Evolutionary conservation across 805 yeast species (phyloP).

Genomic region (Priceomyces medius): DNA sequence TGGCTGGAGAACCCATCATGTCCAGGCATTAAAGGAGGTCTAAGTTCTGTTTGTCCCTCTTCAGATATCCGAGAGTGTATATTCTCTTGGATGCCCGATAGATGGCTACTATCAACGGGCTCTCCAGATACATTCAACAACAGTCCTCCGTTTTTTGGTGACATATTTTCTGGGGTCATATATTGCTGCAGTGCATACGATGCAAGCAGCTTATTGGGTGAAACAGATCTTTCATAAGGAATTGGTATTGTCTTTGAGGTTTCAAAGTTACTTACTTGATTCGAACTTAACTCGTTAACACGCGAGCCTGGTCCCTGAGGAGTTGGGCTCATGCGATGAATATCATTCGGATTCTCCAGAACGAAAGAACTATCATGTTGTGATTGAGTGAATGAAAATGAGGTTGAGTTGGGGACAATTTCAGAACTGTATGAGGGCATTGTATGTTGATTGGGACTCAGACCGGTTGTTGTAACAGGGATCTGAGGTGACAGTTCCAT

Average conservation of each 20-base stretch:
- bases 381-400: background rate
- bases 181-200: conserved; percentile 1
- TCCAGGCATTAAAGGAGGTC: background rate
- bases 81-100: background rate
- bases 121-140: background rate
- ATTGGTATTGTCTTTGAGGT: background rate
- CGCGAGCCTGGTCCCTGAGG: no score
- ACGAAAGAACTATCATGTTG: background rate
- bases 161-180: conserved; percentile 1
- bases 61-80: background rate
- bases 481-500: no score
- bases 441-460: background rate
- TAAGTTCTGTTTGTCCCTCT: background rate
- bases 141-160: background rate
- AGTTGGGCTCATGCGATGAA: background rate
- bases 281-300: no score
- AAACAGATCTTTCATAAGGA: background rate
- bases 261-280: background rate
- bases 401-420: background rate
- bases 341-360: background rate
- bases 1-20: background rate
- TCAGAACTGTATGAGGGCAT: background rate
- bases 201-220: conserved; percentile 1
- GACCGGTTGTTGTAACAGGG: no score
- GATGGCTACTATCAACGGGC: background rate